Evolutionary conservation across 2,329 filamentous ascomycete species (phyloP), one percentile per base, ranked within the genome.

Genomic region (Aureobasidium musti): DNA sequence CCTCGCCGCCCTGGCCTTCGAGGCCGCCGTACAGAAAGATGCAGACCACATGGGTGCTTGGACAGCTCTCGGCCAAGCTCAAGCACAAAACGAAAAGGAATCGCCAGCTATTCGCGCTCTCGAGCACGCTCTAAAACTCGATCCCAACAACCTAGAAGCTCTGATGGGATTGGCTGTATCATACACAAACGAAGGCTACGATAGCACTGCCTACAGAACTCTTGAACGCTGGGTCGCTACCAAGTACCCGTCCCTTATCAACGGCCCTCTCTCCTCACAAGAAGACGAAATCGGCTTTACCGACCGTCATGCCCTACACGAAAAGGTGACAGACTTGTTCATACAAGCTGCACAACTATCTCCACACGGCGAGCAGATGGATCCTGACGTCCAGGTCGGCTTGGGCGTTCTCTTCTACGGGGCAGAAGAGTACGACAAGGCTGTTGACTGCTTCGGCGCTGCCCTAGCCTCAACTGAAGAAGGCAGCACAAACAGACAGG

Each of bases 41-140:
- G 87, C 92, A 0, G 83, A 89, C 65, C 94, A 98, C 76, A 87
- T 94, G 43, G 91, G 96, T 65, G 95, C 95, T 2, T 99, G 95
- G 95, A 91, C 93, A 11, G 89, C 92, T 73, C 86, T 99, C 37
- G 95, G 95, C 63, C 89, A 90, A 64, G 91, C 93, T 21, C 95
- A 99, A 79, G 95, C 95, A 23, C 95, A 99, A 77, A 99, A 99
- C 78, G 95, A 99, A 79, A 99, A 99, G 81, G 95, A 99, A 78
- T 90, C 92, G 10, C 94, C 95, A 0, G 95, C 95, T 2, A 97
- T 99, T 70, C 89, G 95, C 39, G 95, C 95, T 3, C 83, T 98
- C 68, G 94, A 98, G 78, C 91, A 95, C 76, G 92, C 94, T 0
- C 81, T 97, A 70, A 94, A 93, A 77, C 83, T 95, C 33, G 93